phyloP scores from a whole-genome alignment of 2,329 filamentous ascomycete species.

The Calonectria crousiana region DNA sequence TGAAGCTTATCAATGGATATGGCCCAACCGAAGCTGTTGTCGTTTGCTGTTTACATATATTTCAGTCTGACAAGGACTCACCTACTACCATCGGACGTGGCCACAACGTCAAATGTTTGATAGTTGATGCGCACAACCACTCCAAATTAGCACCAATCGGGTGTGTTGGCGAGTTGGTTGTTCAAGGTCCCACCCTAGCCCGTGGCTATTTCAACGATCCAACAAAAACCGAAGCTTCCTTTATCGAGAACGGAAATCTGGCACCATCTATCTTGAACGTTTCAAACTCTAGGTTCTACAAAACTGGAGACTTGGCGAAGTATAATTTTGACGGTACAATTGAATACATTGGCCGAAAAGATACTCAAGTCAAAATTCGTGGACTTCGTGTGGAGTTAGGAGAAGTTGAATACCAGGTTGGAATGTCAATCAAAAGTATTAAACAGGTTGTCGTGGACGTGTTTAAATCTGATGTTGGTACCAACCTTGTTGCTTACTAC shows the following conservation, averaged over 20 bases:
- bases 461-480: not conserved
- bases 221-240: not conserved
- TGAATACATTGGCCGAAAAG: slow-evolving; percentile 63
- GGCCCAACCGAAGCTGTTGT: not conserved
- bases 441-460: slow-evolving; percentile 20
- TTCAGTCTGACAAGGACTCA: not conserved
- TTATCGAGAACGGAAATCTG: not conserved
- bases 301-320: slow-evolving; percentile 62
- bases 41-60: not conserved
- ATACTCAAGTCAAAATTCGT: slow-evolving; percentile 69
- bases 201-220: not conserved
- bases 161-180: not conserved
- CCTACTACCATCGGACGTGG: slow-evolving; percentile 1
- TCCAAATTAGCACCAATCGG: not conserved
- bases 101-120: slow-evolving; percentile 46
- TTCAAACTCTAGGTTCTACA: slow-evolving; percentile 47
- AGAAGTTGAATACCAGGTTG: slow-evolving; percentile 37
- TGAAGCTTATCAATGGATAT: not conserved
- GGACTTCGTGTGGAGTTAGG: slow-evolving; percentile 67
- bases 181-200: not conserved
- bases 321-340: slow-evolving; percentile 50
- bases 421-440: not conserved
- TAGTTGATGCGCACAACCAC: not conserved
- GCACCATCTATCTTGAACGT: not conserved
- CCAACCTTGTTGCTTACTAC: slow-evolving; percentile 17